Percentiles rank a stretch among this genome's conserved stretches.
These are phyloP conservation scores for Solanum tarapatanum DNA, from an alignment of 257 asterid genomes.

Conservation along the genomic window DNA sequence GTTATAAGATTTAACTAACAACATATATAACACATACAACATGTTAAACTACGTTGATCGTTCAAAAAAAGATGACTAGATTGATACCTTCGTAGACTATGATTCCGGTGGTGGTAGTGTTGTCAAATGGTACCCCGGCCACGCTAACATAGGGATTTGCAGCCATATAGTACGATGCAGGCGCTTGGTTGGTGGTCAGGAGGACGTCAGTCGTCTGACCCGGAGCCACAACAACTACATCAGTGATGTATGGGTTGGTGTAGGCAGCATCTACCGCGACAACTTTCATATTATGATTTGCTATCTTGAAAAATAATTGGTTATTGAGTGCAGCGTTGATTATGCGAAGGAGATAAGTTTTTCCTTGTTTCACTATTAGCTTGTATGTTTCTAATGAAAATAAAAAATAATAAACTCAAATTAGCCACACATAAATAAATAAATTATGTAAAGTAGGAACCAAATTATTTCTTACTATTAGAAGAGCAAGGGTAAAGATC, in stretches of 20 bases:
- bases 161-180: background rate
- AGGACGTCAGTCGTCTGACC: background rate
- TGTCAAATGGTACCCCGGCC: background rate
- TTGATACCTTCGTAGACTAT: background rate
- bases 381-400: background rate
- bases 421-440: background rate
- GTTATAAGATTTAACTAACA: background rate
- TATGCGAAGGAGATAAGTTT: background rate
- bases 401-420: background rate
- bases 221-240: background rate
- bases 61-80: background rate
- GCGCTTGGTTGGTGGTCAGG: background rate
- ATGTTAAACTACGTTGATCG: background rate
- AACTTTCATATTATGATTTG: background rate
- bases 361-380: background rate
- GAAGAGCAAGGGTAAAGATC: slow-evolving; percentile 1
- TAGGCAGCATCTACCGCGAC: background rate
- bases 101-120: background rate
- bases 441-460: background rate
- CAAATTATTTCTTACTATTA: background rate
- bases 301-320: background rate
- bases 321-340: background rate
- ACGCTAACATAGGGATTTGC: background rate
- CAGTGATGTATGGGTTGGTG: background rate
- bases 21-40: background rate